Evolutionary conservation across 2,329 filamentous ascomycete genomes (phyloP), one percentile per base, ranked within the genome.

Genomic region (Cryphonectria japonica): DNA sequence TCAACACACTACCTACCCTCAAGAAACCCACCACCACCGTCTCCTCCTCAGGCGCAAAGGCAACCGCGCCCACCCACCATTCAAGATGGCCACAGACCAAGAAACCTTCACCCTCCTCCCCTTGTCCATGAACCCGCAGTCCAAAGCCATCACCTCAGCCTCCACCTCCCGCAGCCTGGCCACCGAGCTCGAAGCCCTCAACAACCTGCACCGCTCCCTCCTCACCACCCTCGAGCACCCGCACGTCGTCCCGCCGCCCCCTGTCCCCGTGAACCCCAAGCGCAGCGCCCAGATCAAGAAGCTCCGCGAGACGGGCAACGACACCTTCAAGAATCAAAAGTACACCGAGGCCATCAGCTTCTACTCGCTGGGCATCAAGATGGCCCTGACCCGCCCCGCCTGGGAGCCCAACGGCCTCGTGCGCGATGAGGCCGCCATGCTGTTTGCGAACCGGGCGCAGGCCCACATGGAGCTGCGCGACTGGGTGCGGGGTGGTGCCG

Each of bases 191-290:
- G 83, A 86, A 46, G 84, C 89, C 59, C 89, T 98, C 73, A 98
- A 97, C 86, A 78, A 82, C 66, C 89, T 98, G 66, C 93, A 97
- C 88, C 89, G 90, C 75, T 81, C 87, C 60, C 88, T 98, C 72
- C 85, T 96, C 76, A 82, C 82, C 34, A 62, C 60, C 69, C 88
- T 94, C 75, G 86, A 89, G 61, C 81, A 84, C 41, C 88, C 91
- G 7, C 86, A 88, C 71, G 86, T 83, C 64, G 85, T 94, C 29
- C 95, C 95, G 0, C 94, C 95, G 6, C 92, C 95, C 0, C 96
- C 96, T 0, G 87, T 97, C 59, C 95, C 95, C 72, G 91, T 98
- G 73, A 97, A 97, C 85, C 95, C 94, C 67, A 97, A 98, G 84
- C 93, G 95, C 78, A 91, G 88, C 75, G 94, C 93, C 50, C 90